Base-by-base conservation (phyloP, 768 basidiomycete species). In the Austroboletus festivus region DNA sequence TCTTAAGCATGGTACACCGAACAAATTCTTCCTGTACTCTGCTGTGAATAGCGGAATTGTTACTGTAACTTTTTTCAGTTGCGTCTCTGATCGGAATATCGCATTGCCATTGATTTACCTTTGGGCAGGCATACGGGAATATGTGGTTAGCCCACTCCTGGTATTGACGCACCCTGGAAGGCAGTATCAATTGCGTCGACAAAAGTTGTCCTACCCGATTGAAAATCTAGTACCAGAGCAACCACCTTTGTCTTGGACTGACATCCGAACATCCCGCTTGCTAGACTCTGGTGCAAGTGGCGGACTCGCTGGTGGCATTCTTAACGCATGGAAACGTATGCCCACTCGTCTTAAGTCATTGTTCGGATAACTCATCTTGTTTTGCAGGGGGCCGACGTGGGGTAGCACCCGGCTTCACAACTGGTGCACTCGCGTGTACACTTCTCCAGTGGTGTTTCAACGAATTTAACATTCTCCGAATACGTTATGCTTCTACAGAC, bases 31-130 rank as follows among this genome's bases (percentile, higher is more conserved):
- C 24, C 58, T 77, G 11, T 77, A 81, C 31, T 79, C 90, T 48
- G 83, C 81, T 16, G 53, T 87, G 19, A 93, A 93, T 60, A 81
- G 83, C 39, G 82, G 81, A 20, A 69, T 91, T 16, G 84, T 80
- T 10, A 82, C 86, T 6, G 73, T 80, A 9, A 78, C 82, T 0
- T 93, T 93, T 69, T 93, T 93, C 67, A 77, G 92, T 92, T 46
- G 85, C 71, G 24, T 50, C 24, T 4, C 37, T 20, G 40, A 21
- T 8, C 15, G 1, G 31, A 12, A 16, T 38, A 9, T 3, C 3
- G 12, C 16, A 5, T 28, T 21, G 3, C 41, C 0, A 54, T 42
- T 44, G 40, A 52, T 30, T 22, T 16, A 37, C 3, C 44, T 28
- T 43, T 24, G 39, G 44, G 15, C 53, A 93, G 92, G 80, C 49